phyloP scores from a whole-genome alignment of 2,329 filamentous ascomycete genomes.

The Hortaea werneckii region DNA sequence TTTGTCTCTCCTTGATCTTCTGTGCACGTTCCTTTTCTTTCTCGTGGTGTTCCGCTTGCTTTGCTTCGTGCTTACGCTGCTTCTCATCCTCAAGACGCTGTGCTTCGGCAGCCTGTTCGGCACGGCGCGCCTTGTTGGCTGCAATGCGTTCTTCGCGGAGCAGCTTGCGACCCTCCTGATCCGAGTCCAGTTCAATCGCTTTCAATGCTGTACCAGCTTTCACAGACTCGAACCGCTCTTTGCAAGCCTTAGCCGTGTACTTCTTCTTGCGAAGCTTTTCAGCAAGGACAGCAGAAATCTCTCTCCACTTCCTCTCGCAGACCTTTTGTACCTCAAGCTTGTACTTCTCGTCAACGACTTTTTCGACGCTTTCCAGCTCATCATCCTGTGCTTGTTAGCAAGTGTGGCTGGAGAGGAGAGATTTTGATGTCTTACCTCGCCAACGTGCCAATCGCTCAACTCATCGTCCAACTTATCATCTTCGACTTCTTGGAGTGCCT shows the following conservation, averaged over 20 bases:
- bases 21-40: slow-evolving; percentile 5
- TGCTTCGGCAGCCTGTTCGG: slow-evolving; percentile 8
- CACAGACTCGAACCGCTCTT: slow-evolving; percentile 32
- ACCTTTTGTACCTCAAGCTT: slow-evolving; percentile 30
- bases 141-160: slow-evolving; percentile 22
- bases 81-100: slow-evolving; percentile 10
- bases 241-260: slow-evolving; percentile 39
- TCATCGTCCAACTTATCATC: slow-evolving; percentile 38
- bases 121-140: slow-evolving; percentile 16
- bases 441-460: slow-evolving; percentile 39
- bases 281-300: slow-evolving; percentile 28
- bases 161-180: slow-evolving; percentile 28
- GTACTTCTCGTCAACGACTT: slow-evolving; percentile 34
- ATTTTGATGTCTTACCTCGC: slow-evolving; percentile 29
- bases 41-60: slow-evolving; percentile 3
- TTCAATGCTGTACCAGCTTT: slow-evolving; percentile 34
- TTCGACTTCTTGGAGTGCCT: slow-evolving; percentile 32
- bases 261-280: slow-evolving; percentile 25
- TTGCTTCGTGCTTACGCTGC: slow-evolving; percentile 6
- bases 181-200: slow-evolving; percentile 34
- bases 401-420: too few species aligned
- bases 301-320: slow-evolving; percentile 33
- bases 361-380: slow-evolving; percentile 31
- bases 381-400: slow-evolving; percentile 30
- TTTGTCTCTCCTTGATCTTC: slow-evolving; percentile 2